These are phyloP conservation scores for Clarireedia hainanense DNA, from an alignment of 2,329 filamentous ascomycete genomes.

Conservation along the genomic window DNA sequence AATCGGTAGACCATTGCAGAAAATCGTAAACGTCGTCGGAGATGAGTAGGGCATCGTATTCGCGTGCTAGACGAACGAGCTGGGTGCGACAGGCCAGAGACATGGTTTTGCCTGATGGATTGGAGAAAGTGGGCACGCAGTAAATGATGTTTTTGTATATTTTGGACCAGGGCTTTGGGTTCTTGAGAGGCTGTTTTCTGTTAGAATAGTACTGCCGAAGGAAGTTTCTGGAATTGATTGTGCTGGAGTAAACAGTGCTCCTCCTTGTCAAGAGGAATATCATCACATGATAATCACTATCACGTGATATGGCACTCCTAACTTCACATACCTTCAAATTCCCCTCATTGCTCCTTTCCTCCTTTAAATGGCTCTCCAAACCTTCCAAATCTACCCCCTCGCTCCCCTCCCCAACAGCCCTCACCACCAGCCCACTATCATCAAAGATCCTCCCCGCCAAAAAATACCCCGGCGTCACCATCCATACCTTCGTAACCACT, in stretches of 20 bases:
- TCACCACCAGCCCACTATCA: constrained; percentile 68
- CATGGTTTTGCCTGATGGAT: constrained; percentile 82
- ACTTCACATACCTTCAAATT: constrained; percentile 2
- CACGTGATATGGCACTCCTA: not conserved
- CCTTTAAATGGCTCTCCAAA: constrained; percentile 11
- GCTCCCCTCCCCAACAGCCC: constrained; percentile 66
- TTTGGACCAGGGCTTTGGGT: constrained; percentile 53
- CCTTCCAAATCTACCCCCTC: constrained; percentile 62
- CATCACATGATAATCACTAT: not conserved
- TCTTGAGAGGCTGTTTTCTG: constrained; percentile 13
- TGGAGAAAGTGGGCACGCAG: constrained; percentile 78
- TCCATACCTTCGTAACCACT: constrained; percentile 68
- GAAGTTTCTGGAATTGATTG: not conserved
- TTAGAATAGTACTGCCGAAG: not conserved
- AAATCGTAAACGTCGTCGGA: constrained; percentile 94
- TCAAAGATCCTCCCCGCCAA: constrained; percentile 80
- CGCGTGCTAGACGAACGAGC: constrained; percentile 69
- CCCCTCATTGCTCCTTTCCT: constrained; percentile 2
- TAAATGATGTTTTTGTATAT: constrained; percentile 86
- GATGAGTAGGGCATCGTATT: constrained; percentile 74
- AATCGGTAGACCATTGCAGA: constrained; percentile 62
- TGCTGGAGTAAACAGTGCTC: no score
- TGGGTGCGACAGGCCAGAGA: constrained; percentile 55
- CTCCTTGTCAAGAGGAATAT: not conserved
- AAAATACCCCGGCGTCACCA: constrained; percentile 76